Conservation (phyloP, 306 rosid species). For the Cicer cuneatum region DNA sequence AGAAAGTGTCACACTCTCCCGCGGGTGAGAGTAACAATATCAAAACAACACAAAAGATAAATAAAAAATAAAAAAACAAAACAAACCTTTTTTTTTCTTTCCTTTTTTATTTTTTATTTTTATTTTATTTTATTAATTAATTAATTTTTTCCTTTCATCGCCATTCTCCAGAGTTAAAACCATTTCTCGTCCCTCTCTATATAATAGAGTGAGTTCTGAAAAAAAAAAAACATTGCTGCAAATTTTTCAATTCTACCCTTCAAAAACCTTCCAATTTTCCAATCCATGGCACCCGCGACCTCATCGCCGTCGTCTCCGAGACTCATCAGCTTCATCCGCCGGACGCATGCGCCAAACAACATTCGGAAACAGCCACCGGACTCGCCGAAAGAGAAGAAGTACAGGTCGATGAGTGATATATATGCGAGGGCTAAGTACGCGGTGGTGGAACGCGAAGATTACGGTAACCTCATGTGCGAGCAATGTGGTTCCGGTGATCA, state of each 20-base stretch:
- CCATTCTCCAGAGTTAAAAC: conserved; percentile 26
- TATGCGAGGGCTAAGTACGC: conserved; percentile 58
- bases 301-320: conserved; percentile 55
- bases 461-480: conserved; percentile 59
- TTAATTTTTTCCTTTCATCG: neutral
- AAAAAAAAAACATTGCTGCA: neutral
- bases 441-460: conserved; percentile 55
- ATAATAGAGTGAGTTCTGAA: neutral
- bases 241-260: conserved; percentile 52
- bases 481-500: conserved; percentile 74
- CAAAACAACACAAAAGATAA: neutral
- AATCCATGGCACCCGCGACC: conserved; percentile 62
- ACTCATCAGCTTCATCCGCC: conserved; percentile 57
- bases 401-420: conserved; percentile 56
- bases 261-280: neutral
- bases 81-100: neutral
- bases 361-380: conserved; percentile 2
- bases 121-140: too few species aligned
- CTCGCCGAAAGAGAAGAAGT: conserved; percentile 54
- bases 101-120: neutral
- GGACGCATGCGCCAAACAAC: conserved; percentile 58
- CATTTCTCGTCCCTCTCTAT: conserved; percentile 49
- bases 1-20: conserved; percentile 42
- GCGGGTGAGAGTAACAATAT: conserved; percentile 31
- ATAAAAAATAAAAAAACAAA: neutral